Percentiles rank a stretch among this genome's conserved stretches.
These are phyloP conservation scores for Tinospora cordifolia DNA, from an alignment of 164 flowering plant species.

Conservation along the genomic window DNA sequence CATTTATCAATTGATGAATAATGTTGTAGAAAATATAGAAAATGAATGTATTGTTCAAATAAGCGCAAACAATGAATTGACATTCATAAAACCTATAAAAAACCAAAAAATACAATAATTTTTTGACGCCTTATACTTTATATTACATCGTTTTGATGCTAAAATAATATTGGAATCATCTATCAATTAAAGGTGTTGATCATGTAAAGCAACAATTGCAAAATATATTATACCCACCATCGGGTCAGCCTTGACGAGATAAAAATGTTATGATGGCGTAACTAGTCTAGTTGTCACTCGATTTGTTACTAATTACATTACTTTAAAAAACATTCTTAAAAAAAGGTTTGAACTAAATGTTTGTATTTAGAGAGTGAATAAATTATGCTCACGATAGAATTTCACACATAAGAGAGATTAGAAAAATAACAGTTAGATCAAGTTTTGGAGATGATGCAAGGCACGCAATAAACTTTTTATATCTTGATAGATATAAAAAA, in stretches of 20 bases:
- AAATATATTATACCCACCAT: constrained; percentile 5
- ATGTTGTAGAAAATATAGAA: neutral
- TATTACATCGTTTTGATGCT: neutral
- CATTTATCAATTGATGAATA: neutral
- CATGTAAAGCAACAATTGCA: neutral
- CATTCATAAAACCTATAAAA: neutral
- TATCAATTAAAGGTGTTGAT: neutral
- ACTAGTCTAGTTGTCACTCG: neutral
- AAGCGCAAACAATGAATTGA: neutral
- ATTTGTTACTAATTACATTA: neutral
- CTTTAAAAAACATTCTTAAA: neutral
- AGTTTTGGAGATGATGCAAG: neutral
- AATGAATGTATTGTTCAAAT: neutral
- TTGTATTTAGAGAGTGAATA: neutral
- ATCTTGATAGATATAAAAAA: neutral
- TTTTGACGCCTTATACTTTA: neutral
- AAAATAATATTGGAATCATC: neutral
- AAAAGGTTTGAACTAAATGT: neutral
- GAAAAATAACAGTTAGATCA: neutral
- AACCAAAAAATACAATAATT: neutral
- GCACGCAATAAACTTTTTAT: neutral
- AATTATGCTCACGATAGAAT: neutral
- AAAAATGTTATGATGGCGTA: neutral
- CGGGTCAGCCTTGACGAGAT: neutral
- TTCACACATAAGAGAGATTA: neutral